Conservation (phyloP, 768 basidiomycete species). For the Amanita pseudoporphyria region DNA sequence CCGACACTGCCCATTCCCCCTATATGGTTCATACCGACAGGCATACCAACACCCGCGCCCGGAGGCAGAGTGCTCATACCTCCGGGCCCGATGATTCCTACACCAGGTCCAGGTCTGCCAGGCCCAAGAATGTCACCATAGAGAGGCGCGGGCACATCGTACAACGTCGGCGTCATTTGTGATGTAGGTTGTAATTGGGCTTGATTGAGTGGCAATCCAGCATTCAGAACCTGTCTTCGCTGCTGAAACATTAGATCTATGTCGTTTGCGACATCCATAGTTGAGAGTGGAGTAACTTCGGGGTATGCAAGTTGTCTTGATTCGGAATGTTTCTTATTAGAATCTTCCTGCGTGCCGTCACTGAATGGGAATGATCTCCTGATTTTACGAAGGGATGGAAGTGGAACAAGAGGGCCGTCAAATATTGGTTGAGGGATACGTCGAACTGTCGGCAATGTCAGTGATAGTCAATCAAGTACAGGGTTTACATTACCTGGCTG, state of each 20-base stretch:
- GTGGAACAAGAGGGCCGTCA: conserved; percentile 33
- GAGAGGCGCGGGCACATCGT: conserved; percentile 3
- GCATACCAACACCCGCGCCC: neutral
- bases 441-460: conserved; percentile 28
- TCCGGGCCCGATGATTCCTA: conserved; percentile 6
- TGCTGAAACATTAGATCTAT: conserved; percentile 46
- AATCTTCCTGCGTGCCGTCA: conserved; percentile 10
- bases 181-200: neutral
- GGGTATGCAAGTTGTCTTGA: conserved; percentile 28
- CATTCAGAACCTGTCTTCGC: conserved; percentile 14
- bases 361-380: conserved; percentile 48
- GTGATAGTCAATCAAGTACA: neutral
- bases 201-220: neutral
- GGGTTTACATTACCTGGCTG: conserved; percentile 41
- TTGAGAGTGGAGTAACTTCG: conserved; percentile 37
- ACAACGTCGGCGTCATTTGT: conserved; percentile 6
- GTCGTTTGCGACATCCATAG: conserved; percentile 40
- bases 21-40: conserved; percentile 1
- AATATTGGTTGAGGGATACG: conserved; percentile 48
- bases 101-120: conserved; percentile 1
- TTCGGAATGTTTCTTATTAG: conserved; percentile 17
- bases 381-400: conserved; percentile 60
- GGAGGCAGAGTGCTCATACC: conserved; percentile 6
- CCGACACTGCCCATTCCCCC: conserved; percentile 7
- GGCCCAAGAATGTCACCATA: conserved; percentile 4